Conservation (phyloP, 805 yeast species). For the Candida sithepensis region DNA sequence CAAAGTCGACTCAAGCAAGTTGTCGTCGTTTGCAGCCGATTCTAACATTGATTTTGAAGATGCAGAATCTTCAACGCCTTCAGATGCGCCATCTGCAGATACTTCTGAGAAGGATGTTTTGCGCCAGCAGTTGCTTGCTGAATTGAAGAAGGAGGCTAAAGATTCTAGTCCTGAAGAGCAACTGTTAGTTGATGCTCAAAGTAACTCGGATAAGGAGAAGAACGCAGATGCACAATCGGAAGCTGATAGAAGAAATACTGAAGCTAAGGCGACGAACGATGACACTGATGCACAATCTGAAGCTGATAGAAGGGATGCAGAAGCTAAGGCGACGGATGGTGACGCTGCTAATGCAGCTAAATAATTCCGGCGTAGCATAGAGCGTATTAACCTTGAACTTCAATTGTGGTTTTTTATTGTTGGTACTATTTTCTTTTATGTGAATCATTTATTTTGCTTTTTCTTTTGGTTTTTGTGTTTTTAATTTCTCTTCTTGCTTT, state of each 20-base stretch:
- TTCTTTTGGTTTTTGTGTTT: background rate
- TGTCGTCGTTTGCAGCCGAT: conserved; percentile 20
- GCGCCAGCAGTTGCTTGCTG: conserved; percentile 10
- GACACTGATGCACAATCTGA: no score
- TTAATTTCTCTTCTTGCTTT: background rate
- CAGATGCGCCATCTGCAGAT: background rate
- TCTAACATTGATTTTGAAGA: conserved; percentile 16
- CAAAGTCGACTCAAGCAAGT: conserved; percentile 10
- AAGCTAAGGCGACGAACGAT: no score
- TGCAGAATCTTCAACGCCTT: conserved; percentile 2
- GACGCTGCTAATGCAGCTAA: no score
- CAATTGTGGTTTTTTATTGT: background rate
- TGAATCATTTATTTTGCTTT: background rate
- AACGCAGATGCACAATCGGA: background rate
- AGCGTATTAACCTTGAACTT: background rate
- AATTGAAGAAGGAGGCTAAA: conserved; percentile 5
- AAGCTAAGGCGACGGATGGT: no score
- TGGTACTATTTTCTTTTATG: background rate
- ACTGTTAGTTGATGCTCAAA: conserved; percentile 1
- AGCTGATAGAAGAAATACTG: background rate
- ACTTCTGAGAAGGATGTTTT: conserved; percentile 5
- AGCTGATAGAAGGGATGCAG: no score
- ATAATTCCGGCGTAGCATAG: no score
- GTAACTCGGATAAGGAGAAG: background rate
- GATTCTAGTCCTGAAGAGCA: conserved; percentile 3